Conservation (phyloP, 495 filamentous ascomycete genomes). For the Niebla homalea region DNA sequence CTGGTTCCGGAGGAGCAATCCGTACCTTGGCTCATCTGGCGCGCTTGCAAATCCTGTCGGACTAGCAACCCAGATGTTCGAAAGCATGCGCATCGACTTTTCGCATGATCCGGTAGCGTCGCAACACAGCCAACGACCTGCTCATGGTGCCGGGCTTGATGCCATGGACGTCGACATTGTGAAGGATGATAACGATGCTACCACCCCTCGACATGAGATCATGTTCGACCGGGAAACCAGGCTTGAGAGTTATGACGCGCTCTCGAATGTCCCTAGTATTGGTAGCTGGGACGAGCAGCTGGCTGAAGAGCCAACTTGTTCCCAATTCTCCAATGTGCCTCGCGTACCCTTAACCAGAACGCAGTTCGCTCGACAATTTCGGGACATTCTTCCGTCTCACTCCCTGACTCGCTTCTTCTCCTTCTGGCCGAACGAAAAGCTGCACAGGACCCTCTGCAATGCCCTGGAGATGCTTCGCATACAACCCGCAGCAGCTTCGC, state of each 20-base stretch:
- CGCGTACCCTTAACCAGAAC: slow-evolving; percentile 70
- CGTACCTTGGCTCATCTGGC: slow-evolving; percentile 58
- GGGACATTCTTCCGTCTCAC: slow-evolving; percentile 72
- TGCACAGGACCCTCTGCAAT: slow-evolving; percentile 56
- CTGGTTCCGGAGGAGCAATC: slow-evolving; percentile 83
- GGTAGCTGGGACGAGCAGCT: slow-evolving; percentile 44
- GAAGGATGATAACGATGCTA: slow-evolving; percentile 39
- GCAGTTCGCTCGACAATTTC: slow-evolving; percentile 75
- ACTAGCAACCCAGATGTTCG: slow-evolving; percentile 85
- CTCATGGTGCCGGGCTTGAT: slow-evolving; percentile 27
- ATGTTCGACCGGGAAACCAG: slow-evolving; percentile 68
- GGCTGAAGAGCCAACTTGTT: slow-evolving; percentile 79
- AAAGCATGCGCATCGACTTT: slow-evolving; percentile 85
- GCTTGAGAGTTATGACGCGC: not conserved
- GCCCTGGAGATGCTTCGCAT: slow-evolving; percentile 58
- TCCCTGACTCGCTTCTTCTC: slow-evolving; percentile 87
- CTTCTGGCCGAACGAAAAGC: slow-evolving; percentile 56
- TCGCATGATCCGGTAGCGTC: slow-evolving; percentile 46
- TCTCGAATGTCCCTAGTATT: no score
- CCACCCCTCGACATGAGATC: slow-evolving; percentile 51
- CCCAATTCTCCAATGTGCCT: slow-evolving; percentile 75
- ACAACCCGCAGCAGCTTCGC: not conserved
- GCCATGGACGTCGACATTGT: slow-evolving; percentile 32
- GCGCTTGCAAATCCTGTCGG: slow-evolving; percentile 65
- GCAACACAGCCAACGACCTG: slow-evolving; percentile 26